Base-by-base conservation (phyloP, 306 rosid genomes). In the Cucurbita ficifolia region DNA sequence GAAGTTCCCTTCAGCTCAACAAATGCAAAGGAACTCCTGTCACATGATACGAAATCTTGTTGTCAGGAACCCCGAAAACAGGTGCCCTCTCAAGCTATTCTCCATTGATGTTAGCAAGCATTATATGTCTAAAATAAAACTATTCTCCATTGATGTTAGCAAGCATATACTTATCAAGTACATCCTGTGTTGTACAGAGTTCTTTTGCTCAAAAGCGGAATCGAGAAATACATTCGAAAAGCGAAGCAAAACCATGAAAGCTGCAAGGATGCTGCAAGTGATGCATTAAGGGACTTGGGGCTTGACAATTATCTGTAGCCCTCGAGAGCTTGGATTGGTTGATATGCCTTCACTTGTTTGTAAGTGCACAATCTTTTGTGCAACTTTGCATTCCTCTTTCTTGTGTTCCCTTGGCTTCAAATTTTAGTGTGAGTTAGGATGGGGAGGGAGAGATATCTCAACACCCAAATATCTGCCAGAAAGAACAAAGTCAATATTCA, bases 11-110 rank as follows among this genome's bases (percentile, higher is more conserved):
- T 75, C 82, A 2, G 96, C 97, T n/a, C 90, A 85, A 74, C 96
- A 74, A 80, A 75, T 94, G 97, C 99, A 91, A 80, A 89, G 89
- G 76, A 86, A 83, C 58, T 88, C 91, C 6, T 94, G 97, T 73
- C 84, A 86, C 74, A 90, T 94, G 99, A 91, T 94, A 77, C 88
- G 99, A 73, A 94, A 91, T 81, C 92, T 91, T 11, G 97, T 60
- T 42, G 97, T 74, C 21, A 84, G 99, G 76, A 90, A 89, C 81
- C 85, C 84, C 18, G 97, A 87, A 74, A 91, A 90, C 88, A 90
- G 99, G 99, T 72, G 65, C 81, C 80, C 56, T 6, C 74, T 49
- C 59, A 17, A 69, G 51, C 58, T 49, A 48, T 48, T 48, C 57
- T 9, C 58, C 24, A 24, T 24, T 24, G 29, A 49, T 14, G 10